Percentiles rank a stretch among this genome's conserved stretches.
Evolutionary conservation across 352 stramenopile species (phyloP).

Genomic region (Aphanomyces astaci): DNA sequence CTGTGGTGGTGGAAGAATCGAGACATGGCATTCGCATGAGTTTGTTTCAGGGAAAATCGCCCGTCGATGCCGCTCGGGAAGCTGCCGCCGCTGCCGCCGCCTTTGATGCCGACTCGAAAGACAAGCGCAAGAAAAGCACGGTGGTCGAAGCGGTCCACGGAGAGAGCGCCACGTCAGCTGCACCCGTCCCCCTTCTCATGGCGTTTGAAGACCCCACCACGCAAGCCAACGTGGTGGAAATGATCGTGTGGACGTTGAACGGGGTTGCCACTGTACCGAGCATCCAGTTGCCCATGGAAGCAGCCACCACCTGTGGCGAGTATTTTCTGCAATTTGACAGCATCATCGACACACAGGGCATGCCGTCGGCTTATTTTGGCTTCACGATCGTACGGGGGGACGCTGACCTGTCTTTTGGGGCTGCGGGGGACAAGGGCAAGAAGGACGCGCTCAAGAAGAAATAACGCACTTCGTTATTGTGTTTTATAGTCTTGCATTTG

Average conservation of each 20-base stretch:
- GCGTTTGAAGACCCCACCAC: neutral
- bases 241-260: neutral
- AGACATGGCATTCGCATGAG: constrained; percentile 31
- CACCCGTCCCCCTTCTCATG: neutral
- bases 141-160: neutral
- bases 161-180: neutral
- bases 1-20: constrained; percentile 32
- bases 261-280: neutral
- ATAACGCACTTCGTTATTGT: neutral
- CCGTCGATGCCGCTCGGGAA: neutral
- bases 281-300: neutral
- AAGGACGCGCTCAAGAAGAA: constrained; percentile 12
- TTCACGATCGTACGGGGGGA: constrained; percentile 2
- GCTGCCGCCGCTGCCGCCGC: neutral
- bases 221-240: constrained; percentile 10
- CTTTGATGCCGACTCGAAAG: neutral
- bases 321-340: constrained; percentile 19
- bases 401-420: too few species aligned
- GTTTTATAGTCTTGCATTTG: neutral
- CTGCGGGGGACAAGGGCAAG: neutral
- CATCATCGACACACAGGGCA: neutral
- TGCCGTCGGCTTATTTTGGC: constrained; percentile 14
- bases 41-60: constrained; percentile 33
- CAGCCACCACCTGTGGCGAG: neutral
- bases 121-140: constrained; percentile 3